phyloP scores from a whole-genome alignment of 257 asterid genomes.

The Solanum paucissectum region DNA sequence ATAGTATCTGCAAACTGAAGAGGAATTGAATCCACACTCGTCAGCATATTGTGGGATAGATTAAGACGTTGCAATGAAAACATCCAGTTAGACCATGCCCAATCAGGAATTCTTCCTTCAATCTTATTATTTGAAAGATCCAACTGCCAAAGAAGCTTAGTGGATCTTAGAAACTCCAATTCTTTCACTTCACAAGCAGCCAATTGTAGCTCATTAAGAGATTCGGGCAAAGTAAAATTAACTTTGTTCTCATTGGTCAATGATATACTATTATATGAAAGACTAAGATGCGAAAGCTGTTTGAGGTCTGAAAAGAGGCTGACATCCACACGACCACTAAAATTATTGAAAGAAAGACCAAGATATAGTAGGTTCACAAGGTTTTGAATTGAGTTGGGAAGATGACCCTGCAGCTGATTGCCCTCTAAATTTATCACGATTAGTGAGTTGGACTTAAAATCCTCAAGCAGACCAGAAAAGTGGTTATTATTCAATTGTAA shows the following conservation, averaged over 20 bases:
- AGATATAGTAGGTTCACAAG: background rate
- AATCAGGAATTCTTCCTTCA: background rate
- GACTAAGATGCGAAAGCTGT: accelerated
- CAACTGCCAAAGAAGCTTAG: background rate
- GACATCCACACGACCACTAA: background rate
- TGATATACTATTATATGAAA: background rate
- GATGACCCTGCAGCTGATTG: background rate
- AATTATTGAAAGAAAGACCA: background rate
- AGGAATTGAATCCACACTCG: too few relatives aligned
- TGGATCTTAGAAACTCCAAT: background rate
- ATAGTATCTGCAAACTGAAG: too few relatives aligned
- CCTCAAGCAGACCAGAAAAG: background rate
- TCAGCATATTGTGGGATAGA: background rate
- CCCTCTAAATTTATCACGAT: too few relatives aligned
- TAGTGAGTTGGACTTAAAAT: background rate
- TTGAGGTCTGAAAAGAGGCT: background rate
- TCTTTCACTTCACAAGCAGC: background rate
- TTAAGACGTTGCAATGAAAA: background rate
- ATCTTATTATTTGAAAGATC: conserved; percentile 2
- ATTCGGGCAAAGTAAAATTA: background rate
- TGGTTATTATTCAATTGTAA: background rate
- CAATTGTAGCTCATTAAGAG: accelerated
- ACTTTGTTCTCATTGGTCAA: background rate
- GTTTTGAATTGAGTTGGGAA: background rate
- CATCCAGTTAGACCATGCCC: background rate